Conservation (phyloP, 352 stramenopile species). For the Phytophthora sojae region DNA sequence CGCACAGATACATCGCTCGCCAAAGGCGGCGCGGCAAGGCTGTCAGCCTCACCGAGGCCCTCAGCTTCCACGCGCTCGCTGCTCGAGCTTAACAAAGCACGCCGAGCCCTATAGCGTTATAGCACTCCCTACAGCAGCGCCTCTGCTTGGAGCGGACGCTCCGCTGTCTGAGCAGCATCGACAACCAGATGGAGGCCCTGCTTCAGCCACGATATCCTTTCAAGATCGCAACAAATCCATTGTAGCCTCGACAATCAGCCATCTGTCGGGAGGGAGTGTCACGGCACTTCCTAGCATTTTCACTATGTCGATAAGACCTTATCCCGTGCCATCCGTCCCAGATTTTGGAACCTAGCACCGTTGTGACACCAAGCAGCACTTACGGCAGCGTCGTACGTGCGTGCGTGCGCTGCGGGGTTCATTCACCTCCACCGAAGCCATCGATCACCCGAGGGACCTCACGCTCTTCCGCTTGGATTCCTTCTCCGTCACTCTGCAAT, state of each 20-base stretch:
- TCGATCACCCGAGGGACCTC: too few species aligned
- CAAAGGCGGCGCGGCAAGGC: neutral
- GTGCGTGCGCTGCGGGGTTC: neutral
- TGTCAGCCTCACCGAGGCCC: neutral
- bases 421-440: neutral
- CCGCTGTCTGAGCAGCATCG: neutral
- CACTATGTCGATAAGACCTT: neutral
- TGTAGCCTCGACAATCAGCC: conserved; percentile 15
- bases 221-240: conserved; percentile 5
- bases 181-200: neutral
- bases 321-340: conserved; percentile 6
- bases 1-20: neutral
- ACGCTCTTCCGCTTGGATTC: conserved; percentile 17
- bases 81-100: neutral
- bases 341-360: conserved; percentile 5
- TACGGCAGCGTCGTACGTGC: neutral
- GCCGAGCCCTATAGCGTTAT: too few species aligned
- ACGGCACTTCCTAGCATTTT: neutral
- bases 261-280: neutral
- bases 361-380: conserved; percentile 16
- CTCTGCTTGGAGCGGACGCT: neutral
- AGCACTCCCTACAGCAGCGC: neutral
- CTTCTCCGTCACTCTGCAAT: conserved; percentile 27
- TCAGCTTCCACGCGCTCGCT: neutral
- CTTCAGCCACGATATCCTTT: conserved; percentile 3